These are phyloP conservation scores for Oryza coarctata DNA, from an alignment of 176 grass and related monocot genomes.

Conservation along the genomic window DNA sequence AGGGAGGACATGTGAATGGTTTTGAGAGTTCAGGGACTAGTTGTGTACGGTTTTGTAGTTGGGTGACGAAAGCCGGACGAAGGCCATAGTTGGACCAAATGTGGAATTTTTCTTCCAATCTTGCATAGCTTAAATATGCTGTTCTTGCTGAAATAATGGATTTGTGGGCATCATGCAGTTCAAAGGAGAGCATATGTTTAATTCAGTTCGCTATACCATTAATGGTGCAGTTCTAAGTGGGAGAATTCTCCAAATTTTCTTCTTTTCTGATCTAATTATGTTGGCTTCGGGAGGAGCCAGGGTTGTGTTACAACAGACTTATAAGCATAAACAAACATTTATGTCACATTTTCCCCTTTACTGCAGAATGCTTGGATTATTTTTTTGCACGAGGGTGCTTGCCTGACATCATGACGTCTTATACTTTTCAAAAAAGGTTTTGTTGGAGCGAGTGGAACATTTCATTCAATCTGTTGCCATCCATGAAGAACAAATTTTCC, in stretches of 20 bases:
- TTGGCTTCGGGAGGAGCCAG: not conserved
- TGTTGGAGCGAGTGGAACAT: constrained; percentile 89
- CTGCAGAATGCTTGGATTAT: not conserved
- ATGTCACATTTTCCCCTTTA: too few species aligned
- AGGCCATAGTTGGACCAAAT: not conserved
- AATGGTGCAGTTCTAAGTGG: not conserved
- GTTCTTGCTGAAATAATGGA: not conserved
- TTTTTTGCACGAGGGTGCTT: not conserved
- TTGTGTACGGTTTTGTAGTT: not conserved
- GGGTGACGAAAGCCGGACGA: not conserved
- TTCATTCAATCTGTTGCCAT: constrained; percentile 86
- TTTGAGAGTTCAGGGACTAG: not conserved
- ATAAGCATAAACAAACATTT: not conserved
- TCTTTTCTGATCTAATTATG: not conserved
- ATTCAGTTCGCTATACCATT: not conserved
- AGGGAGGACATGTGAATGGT: not conserved
- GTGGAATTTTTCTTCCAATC: not conserved
- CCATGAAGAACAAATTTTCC: constrained; percentile 97
- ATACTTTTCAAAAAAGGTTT: constrained; percentile 56
- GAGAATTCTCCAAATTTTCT: not conserved
- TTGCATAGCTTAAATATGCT: not conserved
- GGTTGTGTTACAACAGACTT: not conserved
- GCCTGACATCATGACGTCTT: constrained; percentile 31
- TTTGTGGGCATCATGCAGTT: not conserved
- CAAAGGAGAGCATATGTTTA: constrained; percentile 1